Base-by-base conservation (phyloP, 192 early-diverging fungal species). In the Phycomyces blakesleeanus region DNA sequence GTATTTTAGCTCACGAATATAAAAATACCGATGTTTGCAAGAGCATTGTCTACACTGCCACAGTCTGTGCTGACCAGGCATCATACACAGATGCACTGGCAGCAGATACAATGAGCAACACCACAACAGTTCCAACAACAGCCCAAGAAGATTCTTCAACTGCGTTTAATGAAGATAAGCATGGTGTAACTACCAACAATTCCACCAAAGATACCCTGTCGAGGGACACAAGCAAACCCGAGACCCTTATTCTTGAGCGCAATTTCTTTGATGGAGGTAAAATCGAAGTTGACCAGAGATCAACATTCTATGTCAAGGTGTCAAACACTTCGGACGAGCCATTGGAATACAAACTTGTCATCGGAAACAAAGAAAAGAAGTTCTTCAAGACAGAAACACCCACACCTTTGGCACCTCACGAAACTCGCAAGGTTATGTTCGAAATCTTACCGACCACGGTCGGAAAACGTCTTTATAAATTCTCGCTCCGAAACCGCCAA, bases 1-100 rank as follows among this genome's bases (percentile, higher is more conserved):
- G 74, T 56, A 73, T 94, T 0, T 88, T 85, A 63, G 83, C 90
- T 14, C 87, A 91, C 58, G 89, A 94, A 64, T 83, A 89, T 64
- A 94, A 90, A 73, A 94, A 94, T 67, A 85, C 85, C 0, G 92
- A 94, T 76, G 76, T 86, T 37, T 77, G 82, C 57, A 91, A 90
- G 42, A 82, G 78, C 34, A 81, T 93, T 24, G 50, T 77, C 3
- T 91, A 90, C 56, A 74, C 69, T 20, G 81, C 86, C 14, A 72
- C 66, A 11, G 79, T 89, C 1, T 89, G 71, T 55, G 70, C 75
- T 47, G 77, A 75, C 20, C 57, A 76, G 57, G 51, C 27, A 4
- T 21, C 41, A 24, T 82, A 65, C 59, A 41, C 59, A 1, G 59
- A 64, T 11, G 74, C 61, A 5, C 40, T 76, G 2, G 29, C 49